phyloP scores from a whole-genome alignment of 2,329 filamentous ascomycete species.

The Beauveria australis region DNA sequence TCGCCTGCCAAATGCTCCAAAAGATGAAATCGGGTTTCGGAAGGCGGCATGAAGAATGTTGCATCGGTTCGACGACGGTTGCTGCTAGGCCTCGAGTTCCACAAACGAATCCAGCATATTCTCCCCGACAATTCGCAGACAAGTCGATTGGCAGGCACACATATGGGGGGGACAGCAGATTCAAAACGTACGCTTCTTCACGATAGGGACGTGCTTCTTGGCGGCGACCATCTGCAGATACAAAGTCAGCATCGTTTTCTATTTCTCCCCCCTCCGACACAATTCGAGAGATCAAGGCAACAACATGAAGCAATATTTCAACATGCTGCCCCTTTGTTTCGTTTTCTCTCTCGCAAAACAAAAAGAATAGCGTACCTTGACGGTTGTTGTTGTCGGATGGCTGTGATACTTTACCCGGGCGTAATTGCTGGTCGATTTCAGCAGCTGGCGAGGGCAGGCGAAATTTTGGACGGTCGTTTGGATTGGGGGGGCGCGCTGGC shows the following conservation, averaged over 20 bases:
- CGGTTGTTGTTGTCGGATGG: constrained; percentile 12
- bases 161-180: not conserved
- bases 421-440: constrained; percentile 8
- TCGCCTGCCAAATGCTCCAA: not conserved
- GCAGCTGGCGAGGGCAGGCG: not conserved
- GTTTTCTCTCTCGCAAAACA: not conserved
- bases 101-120: not conserved
- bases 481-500: not conserved
- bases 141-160: not conserved
- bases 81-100: not conserved
- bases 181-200: constrained; percentile 93
- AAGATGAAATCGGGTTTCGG: not conserved
- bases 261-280: not conserved
- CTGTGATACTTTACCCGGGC: constrained; percentile 10
- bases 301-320: not conserved
- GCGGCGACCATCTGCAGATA: constrained; percentile 82
- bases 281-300: not conserved
- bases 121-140: not conserved
- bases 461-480: constrained; percentile 7
- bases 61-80: not conserved
- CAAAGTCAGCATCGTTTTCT: constrained; percentile 21
- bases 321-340: not conserved
- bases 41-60: not conserved
- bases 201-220: constrained; percentile 98
- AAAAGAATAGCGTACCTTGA: constrained; percentile 7